Percentiles rank a stretch among this genome's conserved stretches.
These are phyloP conservation scores for Saksenaea vasiformis DNA, from an alignment of 371 early-diverging fungal species.

Conservation along the genomic window DNA sequence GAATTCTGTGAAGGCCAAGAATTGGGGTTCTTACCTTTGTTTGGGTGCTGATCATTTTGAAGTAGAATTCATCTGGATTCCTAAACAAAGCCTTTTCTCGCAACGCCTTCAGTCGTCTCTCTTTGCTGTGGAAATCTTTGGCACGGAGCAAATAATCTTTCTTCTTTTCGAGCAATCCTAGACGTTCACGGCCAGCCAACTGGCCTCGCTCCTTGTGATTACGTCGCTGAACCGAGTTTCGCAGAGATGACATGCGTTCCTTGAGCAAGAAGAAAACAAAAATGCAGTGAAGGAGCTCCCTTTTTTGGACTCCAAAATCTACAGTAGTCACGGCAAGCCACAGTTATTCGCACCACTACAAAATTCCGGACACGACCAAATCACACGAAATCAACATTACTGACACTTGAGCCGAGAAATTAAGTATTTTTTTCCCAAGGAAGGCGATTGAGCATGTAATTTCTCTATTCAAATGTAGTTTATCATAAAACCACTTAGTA, in stretches of 20 bases:
- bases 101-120: conserved; percentile 80
- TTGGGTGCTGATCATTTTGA: conserved; percentile 88
- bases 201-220: conserved; percentile 94
- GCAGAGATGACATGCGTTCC: conserved; percentile 56
- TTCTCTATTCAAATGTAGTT: too few relatives aligned
- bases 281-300: too few relatives aligned
- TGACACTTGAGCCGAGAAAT: too few relatives aligned
- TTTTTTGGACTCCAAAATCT: too few relatives aligned
- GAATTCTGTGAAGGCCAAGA: not conserved
- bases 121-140: conserved; percentile 85
- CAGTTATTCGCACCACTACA: too few relatives aligned
- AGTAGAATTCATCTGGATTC: conserved; percentile 98
- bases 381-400: too few relatives aligned
- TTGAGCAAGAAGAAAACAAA: too few relatives aligned
- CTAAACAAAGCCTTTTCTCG: conserved; percentile 82
- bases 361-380: too few relatives aligned
- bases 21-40: conserved; percentile 54
- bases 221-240: conserved; percentile 86
- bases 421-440: too few relatives aligned
- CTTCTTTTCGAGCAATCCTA: conserved; percentile 94
- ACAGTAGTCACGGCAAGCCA: too few relatives aligned
- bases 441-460: too few relatives aligned
- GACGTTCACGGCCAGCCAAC: conserved; percentile 64
- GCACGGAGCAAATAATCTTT: conserved; percentile 98
- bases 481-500: too few relatives aligned